Percentiles rank a stretch among this genome's conserved stretches.
Evolutionary conservation across 306 rosid genomes (phyloP).

Genomic region (Potentilla sterilis): DNA sequence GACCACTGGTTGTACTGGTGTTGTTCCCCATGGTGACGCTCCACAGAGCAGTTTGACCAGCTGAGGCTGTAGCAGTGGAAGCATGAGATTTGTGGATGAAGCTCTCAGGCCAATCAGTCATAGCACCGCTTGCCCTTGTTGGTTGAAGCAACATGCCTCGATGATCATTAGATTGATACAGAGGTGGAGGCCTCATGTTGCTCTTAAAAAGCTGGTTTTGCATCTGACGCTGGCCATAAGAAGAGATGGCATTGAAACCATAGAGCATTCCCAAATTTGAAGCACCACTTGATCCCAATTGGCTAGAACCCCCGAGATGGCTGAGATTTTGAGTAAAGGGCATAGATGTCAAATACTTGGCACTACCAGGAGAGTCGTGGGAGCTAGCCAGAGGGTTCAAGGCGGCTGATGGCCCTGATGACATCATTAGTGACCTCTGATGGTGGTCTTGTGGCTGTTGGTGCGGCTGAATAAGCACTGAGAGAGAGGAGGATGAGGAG

Average conservation of each 20-base stretch:
- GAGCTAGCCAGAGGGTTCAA: not conserved
- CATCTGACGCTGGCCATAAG: conserved; percentile 24
- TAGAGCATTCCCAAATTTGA: conserved; percentile 41
- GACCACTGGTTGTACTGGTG: conserved; percentile 13
- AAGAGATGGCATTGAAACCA: conserved; percentile 34
- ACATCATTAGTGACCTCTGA: not conserved
- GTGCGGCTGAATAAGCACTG: not conserved
- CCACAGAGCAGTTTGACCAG: conserved; percentile 36
- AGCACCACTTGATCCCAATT: conserved; percentile 7
- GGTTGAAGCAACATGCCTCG: conserved; percentile 28
- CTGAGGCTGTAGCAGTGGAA: conserved; percentile 4
- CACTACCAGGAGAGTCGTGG: conserved; percentile 27
- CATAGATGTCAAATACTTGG: conserved; percentile 40
- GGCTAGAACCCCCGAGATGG: conserved; percentile 14
- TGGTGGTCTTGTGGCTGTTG: not conserved
- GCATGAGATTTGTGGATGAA: conserved; percentile 21
- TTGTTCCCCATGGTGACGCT: conserved; percentile 13
- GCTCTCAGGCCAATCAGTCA: conserved; percentile 35
- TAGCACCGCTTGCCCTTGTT: not conserved
- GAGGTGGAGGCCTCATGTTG: conserved; percentile 23
- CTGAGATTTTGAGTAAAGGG: conserved; percentile 36
- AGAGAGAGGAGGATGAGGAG: conserved; percentile 12
- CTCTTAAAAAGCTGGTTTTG: conserved; percentile 19
- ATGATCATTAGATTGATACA: conserved; percentile 4
- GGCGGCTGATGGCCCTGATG: conserved; percentile 8